phyloP scores from a whole-genome alignment of 2,329 filamentous ascomycete genomes.

The Cladosporium colombiae region DNA sequence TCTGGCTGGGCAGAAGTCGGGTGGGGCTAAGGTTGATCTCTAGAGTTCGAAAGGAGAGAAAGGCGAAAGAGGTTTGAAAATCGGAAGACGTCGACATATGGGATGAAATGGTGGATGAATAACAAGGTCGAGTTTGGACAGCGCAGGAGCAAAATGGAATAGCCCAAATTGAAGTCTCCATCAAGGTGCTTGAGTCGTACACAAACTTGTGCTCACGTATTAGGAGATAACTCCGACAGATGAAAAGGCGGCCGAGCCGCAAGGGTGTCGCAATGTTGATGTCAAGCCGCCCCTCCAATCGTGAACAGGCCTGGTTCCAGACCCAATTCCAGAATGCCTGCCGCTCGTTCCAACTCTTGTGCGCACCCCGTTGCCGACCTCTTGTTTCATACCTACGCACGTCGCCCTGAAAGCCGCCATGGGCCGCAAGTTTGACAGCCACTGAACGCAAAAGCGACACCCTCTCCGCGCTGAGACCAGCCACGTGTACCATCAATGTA shows the following conservation, averaged over 20 bases:
- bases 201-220: no score
- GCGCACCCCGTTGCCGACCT: no score
- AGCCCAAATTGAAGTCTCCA: no score
- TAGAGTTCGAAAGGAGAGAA: not conserved
- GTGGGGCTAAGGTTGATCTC: conserved; percentile 1
- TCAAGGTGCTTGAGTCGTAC: no score
- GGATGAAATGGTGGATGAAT: not conserved
- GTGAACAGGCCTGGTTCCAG: not conserved
- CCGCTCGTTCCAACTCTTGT: no score
- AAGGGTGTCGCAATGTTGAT: not conserved
- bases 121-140: not conserved
- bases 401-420: not conserved
- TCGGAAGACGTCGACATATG: not conserved
- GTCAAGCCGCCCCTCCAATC: not conserved
- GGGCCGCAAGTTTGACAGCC: not conserved
- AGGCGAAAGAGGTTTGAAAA: not conserved
- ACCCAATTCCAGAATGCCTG: not conserved
- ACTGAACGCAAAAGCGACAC: not conserved
- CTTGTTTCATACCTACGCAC: not conserved
- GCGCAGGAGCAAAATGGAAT: no score
- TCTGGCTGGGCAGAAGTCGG: not conserved
- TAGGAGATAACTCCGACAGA: no score
- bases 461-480: not conserved
- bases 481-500: not conserved
- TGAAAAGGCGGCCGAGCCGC: no score